Percentiles rank a stretch among this genome's conserved stretches.
These are phyloP conservation scores for Fusarium sp. DNA, from an alignment of 2,329 filamentous ascomycete genomes.

Conservation along the genomic window DNA sequence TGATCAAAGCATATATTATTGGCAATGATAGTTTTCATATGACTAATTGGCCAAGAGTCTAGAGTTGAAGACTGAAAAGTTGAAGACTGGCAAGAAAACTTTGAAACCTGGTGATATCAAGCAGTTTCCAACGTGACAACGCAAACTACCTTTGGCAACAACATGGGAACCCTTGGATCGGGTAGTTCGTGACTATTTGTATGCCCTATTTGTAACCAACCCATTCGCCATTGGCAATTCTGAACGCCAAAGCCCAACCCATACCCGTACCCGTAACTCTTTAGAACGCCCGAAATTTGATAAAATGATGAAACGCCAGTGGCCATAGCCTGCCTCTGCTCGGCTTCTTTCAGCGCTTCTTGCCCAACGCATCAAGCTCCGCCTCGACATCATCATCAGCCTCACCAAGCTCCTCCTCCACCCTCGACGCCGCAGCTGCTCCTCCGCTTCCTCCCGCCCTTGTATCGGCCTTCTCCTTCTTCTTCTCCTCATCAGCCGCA, in stretches of 20 bases:
- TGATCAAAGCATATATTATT: no score
- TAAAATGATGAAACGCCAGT: not conserved
- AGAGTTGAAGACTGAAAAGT: not conserved
- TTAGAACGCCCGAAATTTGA: constrained; percentile 5
- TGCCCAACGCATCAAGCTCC: constrained; percentile 54
- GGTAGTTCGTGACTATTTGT: not conserved
- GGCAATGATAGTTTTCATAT: not conserved
- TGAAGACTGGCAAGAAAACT: not conserved
- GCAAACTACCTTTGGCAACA: not conserved
- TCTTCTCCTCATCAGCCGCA: constrained; percentile 58
- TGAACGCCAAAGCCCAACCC: constrained; percentile 17
- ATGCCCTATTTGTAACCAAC: constrained; percentile 9
- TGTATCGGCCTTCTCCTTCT: constrained; percentile 46
- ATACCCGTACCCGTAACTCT: not conserved
- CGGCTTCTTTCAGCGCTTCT: constrained; percentile 47
- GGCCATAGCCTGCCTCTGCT: not conserved
- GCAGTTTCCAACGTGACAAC: not conserved
- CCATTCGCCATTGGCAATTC: not conserved
- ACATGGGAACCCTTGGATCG: not conserved
- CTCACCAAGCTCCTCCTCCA: constrained; percentile 64
- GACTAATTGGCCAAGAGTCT: not conserved
- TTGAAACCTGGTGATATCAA: not conserved
- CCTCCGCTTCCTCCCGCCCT: constrained; percentile 51
- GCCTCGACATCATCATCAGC: constrained; percentile 62
- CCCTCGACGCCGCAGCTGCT: constrained; percentile 38